Base-by-base conservation (phyloP, 768 basidiomycete species). In the Pluteus cervinus region DNA sequence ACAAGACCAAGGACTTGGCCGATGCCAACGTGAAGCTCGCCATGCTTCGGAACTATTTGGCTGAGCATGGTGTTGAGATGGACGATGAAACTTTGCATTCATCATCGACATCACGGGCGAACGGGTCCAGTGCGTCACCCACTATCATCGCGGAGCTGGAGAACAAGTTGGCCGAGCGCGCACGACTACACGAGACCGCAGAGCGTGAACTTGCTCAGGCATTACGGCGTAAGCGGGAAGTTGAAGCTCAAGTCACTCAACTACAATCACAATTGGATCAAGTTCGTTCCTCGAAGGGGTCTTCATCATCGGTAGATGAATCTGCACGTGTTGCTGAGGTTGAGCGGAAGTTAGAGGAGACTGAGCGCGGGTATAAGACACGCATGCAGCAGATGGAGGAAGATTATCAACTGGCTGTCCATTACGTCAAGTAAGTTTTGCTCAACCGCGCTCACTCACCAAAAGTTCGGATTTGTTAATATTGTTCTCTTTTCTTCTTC, bases 401-500 rank as follows among this genome's bases (percentile, higher is more conserved):
- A 32, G 94, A 97, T 52, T 98, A 99, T 59, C 86, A 92, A 52
- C 78, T 93, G 36, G 94, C 96, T 10, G 93, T 98, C 39, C 86
- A 91, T 55, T 97, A 96, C 62, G 92, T 97, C 50, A 98, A 97
- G 88, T 89, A 58, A 66, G 82, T 63, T 46, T 34, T 25, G 5
- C n/a, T n/a, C n/a, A n/a, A n/a, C n/a, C n/a, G n/a, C n/a, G n/a
- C n/a, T n/a, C n/a, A n/a, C n/a, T n/a, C n/a, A n/a, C n/a, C n/a
- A n/a, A n/a, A n/a, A n/a, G n/a, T n/a, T n/a, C n/a, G n/a, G n/a
- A n/a, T 7, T 33, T 40, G n/a, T 3, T 21, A n/a, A n/a, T 21
- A 9, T 3, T 29, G 5, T 10, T 0, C 49, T 36, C 40, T 36
- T 29, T 24, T 31, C 37, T 43, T 37, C 38, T 39, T 11, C n/a